Base-by-base conservation (phyloP, 495 filamentous ascomycete genomes). In the Penicillium desertorum region DNA sequence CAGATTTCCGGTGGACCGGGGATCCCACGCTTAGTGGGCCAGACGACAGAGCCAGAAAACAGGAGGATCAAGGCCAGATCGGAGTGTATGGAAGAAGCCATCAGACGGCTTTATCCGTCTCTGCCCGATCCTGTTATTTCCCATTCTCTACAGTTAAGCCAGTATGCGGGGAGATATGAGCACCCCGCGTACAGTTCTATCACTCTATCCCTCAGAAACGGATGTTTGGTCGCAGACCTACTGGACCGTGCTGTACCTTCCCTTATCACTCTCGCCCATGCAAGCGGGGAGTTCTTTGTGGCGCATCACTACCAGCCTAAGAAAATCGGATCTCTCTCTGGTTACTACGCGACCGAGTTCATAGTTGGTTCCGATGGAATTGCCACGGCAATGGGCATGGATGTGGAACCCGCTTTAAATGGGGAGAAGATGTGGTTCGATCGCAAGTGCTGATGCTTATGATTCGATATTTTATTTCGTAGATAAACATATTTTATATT, bases 81-180 rank as follows among this genome's bases (percentile, higher is more conserved):
- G 8, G 43, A 55, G 32, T 29, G 29, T 3, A 39, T 46, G 32
- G 20, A 29, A 5, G 36, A 60, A n/a, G 44, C 61, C 17, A 48
- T 63, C 8, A 37, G 37, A 25, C 32, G 45, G 6, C 49, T 63
- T 14, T 63, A 63, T 48, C 61, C 61, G 0, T 45, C 19, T 47
- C 41, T 60, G 12, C 57, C 61, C 11, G 43, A 22, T 23, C 61
- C 52, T 32, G n/a, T 1, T 3, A 39, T 56, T 17, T 27, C 57
- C 12, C 29, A 54, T 22, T 47, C 57, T 9, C 37, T 63, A 1
- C 42, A 27, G 14, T 20, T 63, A 7, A 29, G 29, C 5, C 36
- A 54, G 17, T 63, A 63, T 16, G 25, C 32, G 27, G 60, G 60
- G 1, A 41, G 32, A 45, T 62, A 62, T 37, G 30, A 23, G 16